Conservation (phyloP, 768 basidiomycete species). For the Mycena rebaudengoi region DNA sequence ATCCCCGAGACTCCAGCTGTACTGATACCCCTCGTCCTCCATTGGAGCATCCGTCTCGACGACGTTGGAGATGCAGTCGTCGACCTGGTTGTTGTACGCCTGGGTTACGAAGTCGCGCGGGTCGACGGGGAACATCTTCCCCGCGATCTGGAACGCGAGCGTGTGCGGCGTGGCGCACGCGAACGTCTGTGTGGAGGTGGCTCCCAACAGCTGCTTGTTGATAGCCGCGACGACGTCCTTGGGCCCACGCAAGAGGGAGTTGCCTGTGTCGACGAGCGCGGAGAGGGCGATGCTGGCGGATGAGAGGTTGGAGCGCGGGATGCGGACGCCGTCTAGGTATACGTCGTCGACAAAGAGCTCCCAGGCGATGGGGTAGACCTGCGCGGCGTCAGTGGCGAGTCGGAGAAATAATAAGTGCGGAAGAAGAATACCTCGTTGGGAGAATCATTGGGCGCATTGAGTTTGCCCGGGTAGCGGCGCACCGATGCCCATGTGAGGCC, state of each 20-base stretch:
- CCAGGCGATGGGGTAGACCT: slow-evolving; percentile 75
- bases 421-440: slow-evolving; percentile 61
- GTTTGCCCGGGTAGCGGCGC: slow-evolving; percentile 66
- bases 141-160: slow-evolving; percentile 73
- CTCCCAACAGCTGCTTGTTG: no score
- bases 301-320: slow-evolving; percentile 65
- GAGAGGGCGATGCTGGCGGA: slow-evolving; percentile 61
- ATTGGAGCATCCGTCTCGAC: slow-evolving; percentile 70
- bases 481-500: slow-evolving; percentile 74
- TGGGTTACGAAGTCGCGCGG: slow-evolving; percentile 73
- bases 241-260: slow-evolving; percentile 80
- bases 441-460: slow-evolving; percentile 62
- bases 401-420: neutral
- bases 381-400: slow-evolving; percentile 21
- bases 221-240: slow-evolving; percentile 68
- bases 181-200: slow-evolving; percentile 54
- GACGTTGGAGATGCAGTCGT: slow-evolving; percentile 62
- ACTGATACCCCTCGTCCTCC: slow-evolving; percentile 62
- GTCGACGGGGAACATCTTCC: slow-evolving; percentile 75
- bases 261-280: slow-evolving; percentile 83
- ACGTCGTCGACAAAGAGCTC: slow-evolving; percentile 77
- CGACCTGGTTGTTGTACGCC: slow-evolving; percentile 43
- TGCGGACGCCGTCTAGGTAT: slow-evolving; percentile 68
- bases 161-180: slow-evolving; percentile 69
- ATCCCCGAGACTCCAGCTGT: slow-evolving; percentile 81